These are phyloP conservation scores for Suillus tomentosus DNA, from an alignment of 768 basidiomycete genomes.

Conservation along the genomic window DNA sequence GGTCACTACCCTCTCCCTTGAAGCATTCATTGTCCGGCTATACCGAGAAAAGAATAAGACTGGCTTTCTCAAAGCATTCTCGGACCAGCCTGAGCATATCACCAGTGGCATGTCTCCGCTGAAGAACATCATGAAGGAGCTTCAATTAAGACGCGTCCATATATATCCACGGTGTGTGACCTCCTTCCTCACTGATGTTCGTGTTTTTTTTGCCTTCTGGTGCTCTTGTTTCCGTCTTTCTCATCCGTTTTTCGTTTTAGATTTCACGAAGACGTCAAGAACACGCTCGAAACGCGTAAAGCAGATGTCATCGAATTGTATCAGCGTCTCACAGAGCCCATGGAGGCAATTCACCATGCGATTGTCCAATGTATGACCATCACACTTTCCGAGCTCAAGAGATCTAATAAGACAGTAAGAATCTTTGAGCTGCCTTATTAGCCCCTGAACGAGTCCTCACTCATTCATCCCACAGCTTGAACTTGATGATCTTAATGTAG, in stretches of 20 bases:
- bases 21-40: slow-evolving; percentile 91
- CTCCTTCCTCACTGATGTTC: neutral
- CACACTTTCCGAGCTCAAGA: slow-evolving; percentile 87
- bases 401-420: slow-evolving; percentile 73
- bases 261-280: slow-evolving; percentile 88
- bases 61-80: slow-evolving; percentile 96
- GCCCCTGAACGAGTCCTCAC: neutral
- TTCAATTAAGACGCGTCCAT: slow-evolving; percentile 83
- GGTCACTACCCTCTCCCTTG: slow-evolving; percentile 79
- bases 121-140: slow-evolving; percentile 89
- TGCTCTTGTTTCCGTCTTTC: neutral
- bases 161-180: slow-evolving; percentile 81
- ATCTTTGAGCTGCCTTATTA: neutral
- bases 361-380: slow-evolving; percentile 93
- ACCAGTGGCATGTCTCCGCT: slow-evolving; percentile 91
- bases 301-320: slow-evolving; percentile 93
- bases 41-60: slow-evolving; percentile 87
- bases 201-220: neutral
- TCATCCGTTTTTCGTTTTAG: slow-evolving; percentile 39
- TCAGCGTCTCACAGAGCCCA: slow-evolving; percentile 79
- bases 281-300: slow-evolving; percentile 75
- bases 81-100: slow-evolving; percentile 95
- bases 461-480: slow-evolving; percentile 64
- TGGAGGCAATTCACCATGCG: slow-evolving; percentile 90
- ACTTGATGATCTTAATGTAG: slow-evolving; percentile 88